Conservation (phyloP, 148 eudicot genomes). For the Heliosperma pusillum region DNA sequence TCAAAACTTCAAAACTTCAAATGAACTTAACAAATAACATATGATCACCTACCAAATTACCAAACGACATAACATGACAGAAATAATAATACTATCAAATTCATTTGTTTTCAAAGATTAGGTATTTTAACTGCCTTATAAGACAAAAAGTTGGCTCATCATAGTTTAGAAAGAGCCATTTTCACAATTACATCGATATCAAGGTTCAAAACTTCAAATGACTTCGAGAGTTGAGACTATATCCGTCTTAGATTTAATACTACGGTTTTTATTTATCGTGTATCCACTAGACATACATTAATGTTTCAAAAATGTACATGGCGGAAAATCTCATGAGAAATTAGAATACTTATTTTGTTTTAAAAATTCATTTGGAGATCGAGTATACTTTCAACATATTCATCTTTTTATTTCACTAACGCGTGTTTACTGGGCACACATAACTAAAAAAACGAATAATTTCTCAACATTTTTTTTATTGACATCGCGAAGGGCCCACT, state of each 20-base stretch:
- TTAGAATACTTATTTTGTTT: too few relatives aligned
- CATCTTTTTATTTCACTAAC: too few relatives aligned
- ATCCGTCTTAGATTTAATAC: neutral
- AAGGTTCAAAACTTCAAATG: constrained; percentile 7
- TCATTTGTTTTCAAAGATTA: constrained; percentile 8
- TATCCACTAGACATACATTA: too few relatives aligned
- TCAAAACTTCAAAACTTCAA: neutral
- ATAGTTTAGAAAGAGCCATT: neutral
- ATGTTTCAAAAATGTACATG: too few relatives aligned
- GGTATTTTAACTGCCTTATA: constrained; percentile 18
- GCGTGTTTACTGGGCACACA: too few relatives aligned
- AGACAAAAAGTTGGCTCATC: constrained; percentile 13
- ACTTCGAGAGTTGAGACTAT: neutral
- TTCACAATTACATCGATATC: neutral
- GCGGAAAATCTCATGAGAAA: too few relatives aligned
- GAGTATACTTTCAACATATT: too few relatives aligned
- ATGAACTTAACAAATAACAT: neutral
- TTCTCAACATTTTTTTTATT: too few relatives aligned
- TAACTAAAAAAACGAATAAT: too few relatives aligned
- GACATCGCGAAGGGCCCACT: too few relatives aligned
- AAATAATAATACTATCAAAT: neutral
- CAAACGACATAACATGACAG: neutral
- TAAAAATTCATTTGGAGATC: too few relatives aligned
- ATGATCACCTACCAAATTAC: neutral
- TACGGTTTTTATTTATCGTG: too few relatives aligned